These are phyloP conservation scores for Euphorbia schlechtendalii DNA, from an alignment of 441 rosid species.

Conservation along the genomic window DNA sequence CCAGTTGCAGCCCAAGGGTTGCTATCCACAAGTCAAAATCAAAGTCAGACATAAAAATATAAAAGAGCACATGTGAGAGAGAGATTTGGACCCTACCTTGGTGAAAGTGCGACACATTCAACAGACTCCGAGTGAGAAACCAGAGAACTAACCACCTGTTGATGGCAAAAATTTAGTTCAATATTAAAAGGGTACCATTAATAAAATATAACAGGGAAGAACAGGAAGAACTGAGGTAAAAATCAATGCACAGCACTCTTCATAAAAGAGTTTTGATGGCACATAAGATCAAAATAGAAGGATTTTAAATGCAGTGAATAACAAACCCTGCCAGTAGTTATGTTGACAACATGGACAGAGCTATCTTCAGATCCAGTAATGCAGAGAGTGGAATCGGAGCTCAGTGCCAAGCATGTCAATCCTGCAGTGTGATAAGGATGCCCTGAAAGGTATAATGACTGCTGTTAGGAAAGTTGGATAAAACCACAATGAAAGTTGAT, in stretches of 20 bases:
- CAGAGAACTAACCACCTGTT: conserved; percentile 75
- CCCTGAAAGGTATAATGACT: conserved; percentile 36
- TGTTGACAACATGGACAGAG: conserved; percentile 71
- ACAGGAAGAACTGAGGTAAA: background rate
- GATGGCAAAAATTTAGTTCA: conserved; percentile 12
- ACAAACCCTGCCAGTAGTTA: conserved; percentile 65
- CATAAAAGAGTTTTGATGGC: background rate
- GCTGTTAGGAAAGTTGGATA: background rate
- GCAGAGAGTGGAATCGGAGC: conserved; percentile 67
- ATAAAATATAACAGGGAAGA: background rate
- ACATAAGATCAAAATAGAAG: background rate
- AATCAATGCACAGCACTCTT: background rate
- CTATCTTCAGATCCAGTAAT: conserved; percentile 77
- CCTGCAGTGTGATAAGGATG: conserved; percentile 82
- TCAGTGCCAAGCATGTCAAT: conserved; percentile 65
- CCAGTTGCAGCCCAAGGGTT: conserved; percentile 77
- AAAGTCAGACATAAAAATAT: background rate
- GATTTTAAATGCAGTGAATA: background rate
- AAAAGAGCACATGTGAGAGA: background rate
- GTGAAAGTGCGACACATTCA: conserved; percentile 62
- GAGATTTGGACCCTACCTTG: conserved; percentile 35
- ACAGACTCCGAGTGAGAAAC: conserved; percentile 59
- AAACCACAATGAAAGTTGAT: background rate
- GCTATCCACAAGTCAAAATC: conserved; percentile 21
- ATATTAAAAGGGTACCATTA: no score